Conservation (phyloP, 345 rosid species). For the Gossypium thurberi region DNA sequence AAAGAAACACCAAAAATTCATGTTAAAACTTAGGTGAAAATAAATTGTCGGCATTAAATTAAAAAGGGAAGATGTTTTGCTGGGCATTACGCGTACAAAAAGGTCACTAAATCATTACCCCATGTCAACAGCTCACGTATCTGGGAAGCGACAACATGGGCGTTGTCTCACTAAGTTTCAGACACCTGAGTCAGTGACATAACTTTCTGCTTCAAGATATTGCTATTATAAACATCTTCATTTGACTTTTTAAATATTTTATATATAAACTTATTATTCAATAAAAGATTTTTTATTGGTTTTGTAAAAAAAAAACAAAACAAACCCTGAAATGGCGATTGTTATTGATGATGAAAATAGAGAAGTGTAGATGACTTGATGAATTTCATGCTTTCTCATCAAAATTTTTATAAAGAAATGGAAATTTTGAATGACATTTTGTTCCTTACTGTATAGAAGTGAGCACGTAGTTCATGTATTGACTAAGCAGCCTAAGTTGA, state of each 20-base stretch:
- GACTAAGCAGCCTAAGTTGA: not conserved
- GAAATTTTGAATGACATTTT: not conserved
- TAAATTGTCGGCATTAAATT: slow-evolving; percentile 18
- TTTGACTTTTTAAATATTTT: not conserved
- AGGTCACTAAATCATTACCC: not conserved
- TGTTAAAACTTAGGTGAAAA: not conserved
- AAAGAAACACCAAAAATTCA: not conserved
- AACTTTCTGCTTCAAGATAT: not conserved
- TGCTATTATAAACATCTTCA: not conserved
- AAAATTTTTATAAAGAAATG: not conserved
- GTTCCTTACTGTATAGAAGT: not conserved
- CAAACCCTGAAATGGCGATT: not conserved
- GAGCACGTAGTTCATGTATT: not conserved
- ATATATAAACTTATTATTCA: not conserved
- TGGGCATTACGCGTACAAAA: not conserved
- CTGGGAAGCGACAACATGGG: not conserved
- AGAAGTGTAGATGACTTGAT: not conserved
- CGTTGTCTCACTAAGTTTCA: not conserved
- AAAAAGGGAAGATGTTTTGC: not conserved
- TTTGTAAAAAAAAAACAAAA: too few species aligned
- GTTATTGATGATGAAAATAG: not conserved
- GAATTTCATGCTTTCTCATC: not conserved
- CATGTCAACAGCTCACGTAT: not conserved
- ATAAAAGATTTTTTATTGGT: not conserved
- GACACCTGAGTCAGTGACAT: not conserved